Evolutionary conservation across 108 stramenopile species (phyloP).

Genomic region (Nannochloropsis oceanica): DNA sequence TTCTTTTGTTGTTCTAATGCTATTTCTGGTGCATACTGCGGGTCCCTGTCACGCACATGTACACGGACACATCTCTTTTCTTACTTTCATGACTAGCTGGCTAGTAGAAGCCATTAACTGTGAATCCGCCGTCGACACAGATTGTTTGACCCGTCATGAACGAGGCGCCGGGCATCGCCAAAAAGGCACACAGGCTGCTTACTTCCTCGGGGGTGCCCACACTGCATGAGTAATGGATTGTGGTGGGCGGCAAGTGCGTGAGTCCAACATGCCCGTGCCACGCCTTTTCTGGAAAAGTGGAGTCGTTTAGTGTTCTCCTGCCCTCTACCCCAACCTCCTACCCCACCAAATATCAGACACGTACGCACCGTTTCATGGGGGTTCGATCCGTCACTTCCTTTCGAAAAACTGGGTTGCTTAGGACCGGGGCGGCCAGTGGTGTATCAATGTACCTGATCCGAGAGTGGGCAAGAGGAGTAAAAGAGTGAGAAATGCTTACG

Average conservation of each 20-base stretch:
- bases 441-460: slow-evolving; percentile 24
- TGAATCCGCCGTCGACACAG: slow-evolving; percentile 75
- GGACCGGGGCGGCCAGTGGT: slow-evolving; percentile 46
- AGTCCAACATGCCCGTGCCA: too few species aligned
- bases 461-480: slow-evolving; percentile 23
- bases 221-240: background rate
- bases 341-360: background rate
- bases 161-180: slow-evolving; percentile 64
- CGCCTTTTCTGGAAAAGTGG: too few species aligned
- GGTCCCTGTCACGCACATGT: too few species aligned
- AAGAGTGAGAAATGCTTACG: background rate
- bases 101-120: slow-evolving; percentile 37
- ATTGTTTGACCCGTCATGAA: slow-evolving; percentile 91
- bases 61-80: too few species aligned
- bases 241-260: too few species aligned
- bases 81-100: too few species aligned
- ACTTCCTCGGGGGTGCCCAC: background rate
- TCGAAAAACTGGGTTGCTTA: slow-evolving; percentile 34
- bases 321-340: too few species aligned
- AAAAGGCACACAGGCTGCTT: slow-evolving; percentile 51
- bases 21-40: too few species aligned
- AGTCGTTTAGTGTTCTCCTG: too few species aligned
- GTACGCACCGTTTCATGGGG: slow-evolving; percentile 11
- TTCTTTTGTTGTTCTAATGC: too few species aligned
- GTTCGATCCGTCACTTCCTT: background rate